Evolutionary conservation across 2,329 filamentous ascomycete genomes (phyloP), one percentile per base, ranked within the genome.

Genomic region (Juglanconis juglandina): DNA sequence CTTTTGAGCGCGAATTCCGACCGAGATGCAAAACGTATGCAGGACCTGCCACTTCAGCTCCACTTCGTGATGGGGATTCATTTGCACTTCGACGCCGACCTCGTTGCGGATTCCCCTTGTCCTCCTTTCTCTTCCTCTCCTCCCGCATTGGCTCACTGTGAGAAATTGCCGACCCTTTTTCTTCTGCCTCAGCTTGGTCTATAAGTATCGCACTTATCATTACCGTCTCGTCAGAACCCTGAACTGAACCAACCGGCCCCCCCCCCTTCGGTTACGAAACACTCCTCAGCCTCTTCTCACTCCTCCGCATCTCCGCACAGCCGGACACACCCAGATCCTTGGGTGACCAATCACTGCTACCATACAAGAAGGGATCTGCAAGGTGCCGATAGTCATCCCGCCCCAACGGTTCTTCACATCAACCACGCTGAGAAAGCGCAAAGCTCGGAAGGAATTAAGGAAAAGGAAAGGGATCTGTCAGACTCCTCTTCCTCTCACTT

Each of bases 41-140:
- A 52, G 39, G 49, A 39, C 44, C 47, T 41, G 46, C 35, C 47
- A 47, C 14, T 41, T n/a, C 14, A 42, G 39, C 35, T 39, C 57
- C 50, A 53, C 50, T 24, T 33, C 24, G 14, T 13, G 50, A 54
- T 54, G 57, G 57, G 46, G 51, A 32, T 44, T 54, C 44, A 47
- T 54, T 54, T 33, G 24, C 34, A 34, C 5, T 48, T 49, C 35
- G 33, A 39, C 11, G 46, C 53, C 44, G 53, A 39, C 46, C 37
- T 53, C 37, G 52, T 53, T 30, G 30, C 14, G 52, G 17, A 17
- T 53, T 42, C 5, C 10, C 32, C n/a, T 47, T 6, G n/a, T 17
- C 17, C 10, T 49, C 9, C 24, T 30, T 13, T 24, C 47, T 13
- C 14, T 24, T 30, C 47, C 24, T 49, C 11, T 13, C 3, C 47